Base-by-base conservation (phyloP, 129 eudicot species). In the Flaveria trinervia region DNA sequence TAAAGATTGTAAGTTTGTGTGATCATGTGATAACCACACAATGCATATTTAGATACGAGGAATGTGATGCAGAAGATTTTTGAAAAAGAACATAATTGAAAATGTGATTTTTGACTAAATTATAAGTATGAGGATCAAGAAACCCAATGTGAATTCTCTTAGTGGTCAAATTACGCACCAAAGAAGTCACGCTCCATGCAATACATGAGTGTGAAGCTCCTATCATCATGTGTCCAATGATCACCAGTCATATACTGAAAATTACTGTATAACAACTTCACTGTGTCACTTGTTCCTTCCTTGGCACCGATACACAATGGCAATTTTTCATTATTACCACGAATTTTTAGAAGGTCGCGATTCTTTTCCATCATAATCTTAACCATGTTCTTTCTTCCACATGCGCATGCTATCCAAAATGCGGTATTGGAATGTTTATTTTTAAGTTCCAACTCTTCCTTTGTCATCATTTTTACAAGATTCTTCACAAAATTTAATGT, bases 371-470 rank as follows among this genome's bases (percentile, higher is more conserved):
- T 2, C 90, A 86, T 80, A 9, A 23, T 7, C 17, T 7, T 28
- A 9, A 81, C 82, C 46, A 77, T 78, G 15, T 78, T 39, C 10
- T 74, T n/a, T 15, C 46, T 70, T 36, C 88, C 84, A 44, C 46
- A 50, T n/a, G 76, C 78, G 20, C 83, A 86, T 41, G 88, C 86
- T 57, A 86, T 65, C 41, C 82, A 71, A 3, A 86, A 66, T 8
- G 88, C 86, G 15, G 87, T 83, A 41, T 72, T 77, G 14, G 69
- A 70, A 22, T 4, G 14, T 0, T 3, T 7, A 33, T 80, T 78
- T 39, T 1, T 41, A 20, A 80, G 73, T 39, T 70, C 84, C 59
- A 77, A 25, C 36, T 86, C 85, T 7, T 51, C 8, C 20, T 0
- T 11, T 7, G 70, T 59, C 83, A 81, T 73, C 13, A 54, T 46